Evolutionary conservation across 148 eudicot species (phyloP), one percentile per base, ranked within the genome.

Genomic region (Linanthus parryae): DNA sequence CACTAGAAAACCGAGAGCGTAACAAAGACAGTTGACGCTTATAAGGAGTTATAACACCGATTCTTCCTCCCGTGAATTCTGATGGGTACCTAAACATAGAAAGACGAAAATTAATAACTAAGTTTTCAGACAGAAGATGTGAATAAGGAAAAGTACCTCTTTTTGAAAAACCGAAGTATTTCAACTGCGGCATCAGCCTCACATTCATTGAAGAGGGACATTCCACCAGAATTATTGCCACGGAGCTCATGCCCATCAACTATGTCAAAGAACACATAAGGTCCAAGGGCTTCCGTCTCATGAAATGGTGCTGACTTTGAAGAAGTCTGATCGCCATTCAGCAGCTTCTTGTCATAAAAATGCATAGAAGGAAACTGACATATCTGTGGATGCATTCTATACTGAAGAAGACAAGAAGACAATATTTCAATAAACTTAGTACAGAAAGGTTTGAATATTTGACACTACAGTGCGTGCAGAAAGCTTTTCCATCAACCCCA

Each of bases 321-420:
- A 39, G 86, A 76, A 82, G 75, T 62, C 52, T 64, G 63, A 35
- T 70, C 73, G 49, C 99, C 99, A 59, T 94, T 74, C 26, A 79
- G 73, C 75, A 94, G 67, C 78, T 94, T 82, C 52, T 82, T 77
- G 55, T 84, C 95, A 65, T 94, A 94, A 52, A 92, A 94, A 74
- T 94, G 95, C 35, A 56, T 47, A 34, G 99, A 88, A 31, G 99
- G 99, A 44, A 94, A 94, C 17, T 61, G 73, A 52, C 88, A 77
- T 70, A 94, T 94, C 71, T 84, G 91, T 9, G 99, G 99, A 64
- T 94, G 96, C 99, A 94, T 94, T 63, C 99, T 85, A 68, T 94
- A 94, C 99, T 94, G 94, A 58, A 62, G 68, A 57, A n/a, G 52
- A 68, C 47, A 21, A 56, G 57, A 28, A n/a, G 45, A 15, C 17